phyloP scores from a whole-genome alignment of 768 basidiomycete genomes.

The Mycena crocata region DNA sequence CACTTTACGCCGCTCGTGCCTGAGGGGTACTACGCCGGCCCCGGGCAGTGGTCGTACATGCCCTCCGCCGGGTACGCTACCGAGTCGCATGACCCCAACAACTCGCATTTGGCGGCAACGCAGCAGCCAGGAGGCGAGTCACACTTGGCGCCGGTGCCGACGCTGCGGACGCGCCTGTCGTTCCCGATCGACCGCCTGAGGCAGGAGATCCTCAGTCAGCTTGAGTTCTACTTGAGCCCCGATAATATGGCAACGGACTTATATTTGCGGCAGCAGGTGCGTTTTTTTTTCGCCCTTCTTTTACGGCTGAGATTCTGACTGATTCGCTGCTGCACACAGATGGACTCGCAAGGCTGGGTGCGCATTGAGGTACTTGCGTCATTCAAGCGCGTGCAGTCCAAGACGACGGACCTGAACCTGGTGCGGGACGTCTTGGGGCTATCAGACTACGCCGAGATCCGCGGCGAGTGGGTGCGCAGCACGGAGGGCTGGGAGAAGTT shows the following conservation, averaged over 20 bases:
- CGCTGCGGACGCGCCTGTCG: constrained; percentile 28
- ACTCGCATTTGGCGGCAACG: no score
- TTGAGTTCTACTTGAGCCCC: constrained; percentile 35
- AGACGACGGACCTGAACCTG: constrained; percentile 31
- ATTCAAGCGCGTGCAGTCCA: constrained; percentile 34
- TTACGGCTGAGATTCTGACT: not conserved
- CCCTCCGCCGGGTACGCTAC: constrained; percentile 23
- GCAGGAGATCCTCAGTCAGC: constrained; percentile 34
- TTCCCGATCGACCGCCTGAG: constrained; percentile 34
- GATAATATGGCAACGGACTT: constrained; percentile 36
- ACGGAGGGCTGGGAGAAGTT: constrained; percentile 35
- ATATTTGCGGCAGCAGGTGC: constrained; percentile 33
- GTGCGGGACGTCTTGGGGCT: constrained; percentile 32
- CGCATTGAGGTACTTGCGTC: constrained; percentile 32
- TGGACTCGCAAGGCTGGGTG: constrained; percentile 35
- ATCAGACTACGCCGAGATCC: constrained; percentile 32
- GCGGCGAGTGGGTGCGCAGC: constrained; percentile 35
- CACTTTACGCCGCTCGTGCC: constrained; percentile 26
- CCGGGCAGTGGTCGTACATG: no score
- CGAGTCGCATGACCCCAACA: no score
- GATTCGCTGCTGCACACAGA: constrained; percentile 11
- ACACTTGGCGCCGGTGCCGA: constrained; percentile 25
- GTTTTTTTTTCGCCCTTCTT: constrained; percentile 1
- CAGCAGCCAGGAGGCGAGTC: no score
- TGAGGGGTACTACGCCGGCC: constrained; percentile 20